Evolutionary conservation across 1,284 basidiomycete species (phyloP), one percentile per base, ranked within the genome.

Genomic region (Moniliophthora roreri): DNA sequence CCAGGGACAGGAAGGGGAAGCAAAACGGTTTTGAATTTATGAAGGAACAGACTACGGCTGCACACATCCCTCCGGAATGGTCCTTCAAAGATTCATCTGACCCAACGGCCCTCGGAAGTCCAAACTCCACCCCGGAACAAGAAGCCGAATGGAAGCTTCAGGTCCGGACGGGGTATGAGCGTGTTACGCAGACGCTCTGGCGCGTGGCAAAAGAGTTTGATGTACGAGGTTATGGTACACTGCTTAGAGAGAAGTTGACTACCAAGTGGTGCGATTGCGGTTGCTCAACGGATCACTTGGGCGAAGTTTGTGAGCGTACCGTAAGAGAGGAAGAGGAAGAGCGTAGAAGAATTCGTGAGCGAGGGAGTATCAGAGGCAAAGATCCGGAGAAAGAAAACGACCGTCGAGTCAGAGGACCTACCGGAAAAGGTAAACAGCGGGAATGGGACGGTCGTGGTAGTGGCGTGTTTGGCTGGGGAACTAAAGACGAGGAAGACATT

Each of bases 181-280:
- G 79, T 52, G 65, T 83, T 5, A 70, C 77, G 1, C 78, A 82
- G 61, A 81, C 82, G 38, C 66, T 88, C 2, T 88, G 85, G 85
- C 72, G 77, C 15, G 81, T 87, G 26, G 81, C 85, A 32, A 68
- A 75, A 45, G 85, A 88, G 62, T 87, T 87, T 56, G 82, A 87
- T 60, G 81, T 85, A 2, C 74, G 81, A 34, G 85, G 86, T 8
- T 88, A 87, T 58, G 85, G 85, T 1, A 69, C 74, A n/a, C 78
- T 86, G 9, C 67, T 88, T 32, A 70, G 84, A 23, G 85, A 88
- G 60, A 88, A 88, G 65, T 65, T 88, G 48, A 83, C 79, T 9
- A 76, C 71, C 2, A 87, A 87, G 59, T 88, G 86, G 85, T 88
- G 85, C 62, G 84, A 87, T 55, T 87, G 86, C 66, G 85, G 85